Percentiles rank a stretch among this genome's conserved stretches.
Evolutionary conservation across 352 stramenopile species (phyloP).

Genomic region (Salisapilia sapeloensis): DNA sequence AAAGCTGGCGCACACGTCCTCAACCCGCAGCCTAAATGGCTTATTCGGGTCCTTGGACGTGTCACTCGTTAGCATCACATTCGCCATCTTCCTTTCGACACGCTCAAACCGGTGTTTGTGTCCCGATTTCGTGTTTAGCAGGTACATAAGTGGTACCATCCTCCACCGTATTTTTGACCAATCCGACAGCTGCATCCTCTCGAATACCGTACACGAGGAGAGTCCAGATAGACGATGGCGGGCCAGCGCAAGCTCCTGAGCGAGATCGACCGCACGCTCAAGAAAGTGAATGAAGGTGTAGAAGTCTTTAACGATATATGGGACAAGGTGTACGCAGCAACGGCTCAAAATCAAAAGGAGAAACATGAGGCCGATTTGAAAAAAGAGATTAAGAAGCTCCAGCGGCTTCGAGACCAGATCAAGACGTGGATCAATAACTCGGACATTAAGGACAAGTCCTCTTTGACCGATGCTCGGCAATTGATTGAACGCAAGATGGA

Average conservation of each 20-base stretch:
- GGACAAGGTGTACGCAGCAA: conserved; percentile 96
- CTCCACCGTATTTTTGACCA: too few species aligned
- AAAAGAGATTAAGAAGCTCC: conserved; percentile 99
- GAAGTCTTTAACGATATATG: conserved; percentile 98
- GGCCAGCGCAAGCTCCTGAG: conserved; percentile 76
- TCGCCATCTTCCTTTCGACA: conserved; percentile 72
- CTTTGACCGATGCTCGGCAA: conserved; percentile 68
- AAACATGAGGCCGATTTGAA: conserved; percentile 99
- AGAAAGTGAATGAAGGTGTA: conserved; percentile 98
- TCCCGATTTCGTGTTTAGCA: too few species aligned
- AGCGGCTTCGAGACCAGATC: conserved; percentile 96
- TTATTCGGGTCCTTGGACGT: conserved; percentile 81
- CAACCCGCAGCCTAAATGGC: conserved; percentile 67
- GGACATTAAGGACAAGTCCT: conserved; percentile 97
- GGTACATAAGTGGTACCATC: too few species aligned
- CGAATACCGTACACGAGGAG: too few species aligned
- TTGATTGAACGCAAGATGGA: conserved; percentile 99
- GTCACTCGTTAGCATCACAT: conserved; percentile 80
- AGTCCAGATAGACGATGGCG: conserved; percentile 59
- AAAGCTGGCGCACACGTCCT: conserved; percentile 75
- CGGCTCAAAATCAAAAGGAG: conserved; percentile 97
- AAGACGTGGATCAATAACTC: conserved; percentile 96
- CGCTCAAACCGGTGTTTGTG: too few species aligned
- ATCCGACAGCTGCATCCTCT: too few species aligned
- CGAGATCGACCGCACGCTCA: conserved; percentile 98